Percentiles rank a stretch among this genome's conserved stretches.
phyloP scores from a whole-genome alignment of 1,284 basidiomycete genomes.

The Malassezia brasiliensis region DNA sequence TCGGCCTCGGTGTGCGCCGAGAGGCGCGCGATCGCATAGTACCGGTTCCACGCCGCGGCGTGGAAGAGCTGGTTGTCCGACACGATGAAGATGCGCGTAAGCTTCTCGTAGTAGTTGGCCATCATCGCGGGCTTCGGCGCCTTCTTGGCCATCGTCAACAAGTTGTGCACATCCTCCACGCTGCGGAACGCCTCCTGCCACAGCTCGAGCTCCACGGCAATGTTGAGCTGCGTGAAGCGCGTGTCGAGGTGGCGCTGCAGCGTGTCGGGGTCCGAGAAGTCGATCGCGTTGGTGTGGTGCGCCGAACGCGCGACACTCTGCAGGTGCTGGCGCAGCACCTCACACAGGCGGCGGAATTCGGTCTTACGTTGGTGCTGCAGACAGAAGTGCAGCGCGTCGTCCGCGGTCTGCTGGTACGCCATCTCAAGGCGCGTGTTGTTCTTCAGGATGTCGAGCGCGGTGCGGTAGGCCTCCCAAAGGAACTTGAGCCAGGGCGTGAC shows the following conservation, averaged over 20 bases:
- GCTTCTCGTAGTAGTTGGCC: slow-evolving; percentile 98
- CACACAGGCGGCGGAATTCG: slow-evolving; percentile 93
- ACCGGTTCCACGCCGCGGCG: slow-evolving; percentile 88
- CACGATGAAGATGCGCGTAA: slow-evolving; percentile 84
- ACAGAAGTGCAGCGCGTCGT: slow-evolving; percentile 95
- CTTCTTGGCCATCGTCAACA: slow-evolving; percentile 81
- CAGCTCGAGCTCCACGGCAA: slow-evolving; percentile 94
- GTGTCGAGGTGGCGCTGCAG: slow-evolving; percentile 96
- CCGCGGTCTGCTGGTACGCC: slow-evolving; percentile 95
- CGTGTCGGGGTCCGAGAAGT: slow-evolving; percentile 89
- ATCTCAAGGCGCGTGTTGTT: slow-evolving; percentile 88
- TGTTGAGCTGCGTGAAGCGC: slow-evolving; percentile 91
- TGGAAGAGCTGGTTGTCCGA: slow-evolving; percentile 83
- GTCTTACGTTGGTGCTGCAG: slow-evolving; percentile 86
- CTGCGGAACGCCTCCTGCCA: slow-evolving; percentile 99
- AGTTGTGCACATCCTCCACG: slow-evolving; percentile 94
- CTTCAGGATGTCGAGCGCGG: slow-evolving; percentile 88
- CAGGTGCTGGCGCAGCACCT: slow-evolving; percentile 89
- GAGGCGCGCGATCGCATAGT: slow-evolving; percentile 51
- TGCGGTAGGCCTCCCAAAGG: slow-evolving; percentile 95
- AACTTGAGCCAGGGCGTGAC: slow-evolving; percentile 98
- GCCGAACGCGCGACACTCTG: slow-evolving; percentile 90
- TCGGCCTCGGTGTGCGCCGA: slow-evolving; percentile 58
- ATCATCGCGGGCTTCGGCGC: slow-evolving; percentile 87
- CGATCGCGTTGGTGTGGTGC: slow-evolving; percentile 92